Base-by-base conservation (phyloP, 2,329 filamentous ascomycete genomes). In the Venturia asperata region DNA sequence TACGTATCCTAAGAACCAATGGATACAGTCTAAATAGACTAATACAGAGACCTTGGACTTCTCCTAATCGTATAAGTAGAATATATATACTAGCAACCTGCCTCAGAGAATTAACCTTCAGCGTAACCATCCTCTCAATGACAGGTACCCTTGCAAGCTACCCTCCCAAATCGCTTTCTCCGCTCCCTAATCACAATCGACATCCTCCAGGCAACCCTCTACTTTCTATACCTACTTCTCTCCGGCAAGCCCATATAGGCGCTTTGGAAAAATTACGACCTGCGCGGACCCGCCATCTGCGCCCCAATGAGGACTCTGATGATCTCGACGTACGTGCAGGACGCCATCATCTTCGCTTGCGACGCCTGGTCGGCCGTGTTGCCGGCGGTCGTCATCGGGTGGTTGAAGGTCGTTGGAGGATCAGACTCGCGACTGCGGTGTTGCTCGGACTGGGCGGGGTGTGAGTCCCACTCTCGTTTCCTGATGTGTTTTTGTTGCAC, bases 211-310 rank as follows among this genome's bases (percentile, higher is more conserved):
- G 21, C 39, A 24, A 34, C 27, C 27, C 49, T 63, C 41, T 63
- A 47, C 61, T 63, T 63, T 42, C 24, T 47, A 21, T 63, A 45
- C 30, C 24, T 63, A 19, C 21, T 63, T 5, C 49, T 63, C 43
- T 42, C 61, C 21, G 49, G 61, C 61, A 34, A n/a, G 11, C 61
- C 61, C 1, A 37, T 47, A 17, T 24, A 9, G 7, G 3, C 15
- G 15, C 42, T 63, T 3, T 63, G 61, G 61, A 4, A 11, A 13
- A 13, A 24, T 1, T 13, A 34, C 30, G n/a, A 45, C n/a, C 21
- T 21, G 10, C n/a, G 15, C 7, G 27, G 5, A 15, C 17, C 27
- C 9, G 61, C 39, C 19, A 27, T n/a, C 13, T 63, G 61, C n/a
- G 39, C 39, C 10, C 39, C 41, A 9, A 42, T 42, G 27, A 7